phyloP scores from a whole-genome alignment of 345 rosid species.

The Hirschfeldia incana region DNA sequence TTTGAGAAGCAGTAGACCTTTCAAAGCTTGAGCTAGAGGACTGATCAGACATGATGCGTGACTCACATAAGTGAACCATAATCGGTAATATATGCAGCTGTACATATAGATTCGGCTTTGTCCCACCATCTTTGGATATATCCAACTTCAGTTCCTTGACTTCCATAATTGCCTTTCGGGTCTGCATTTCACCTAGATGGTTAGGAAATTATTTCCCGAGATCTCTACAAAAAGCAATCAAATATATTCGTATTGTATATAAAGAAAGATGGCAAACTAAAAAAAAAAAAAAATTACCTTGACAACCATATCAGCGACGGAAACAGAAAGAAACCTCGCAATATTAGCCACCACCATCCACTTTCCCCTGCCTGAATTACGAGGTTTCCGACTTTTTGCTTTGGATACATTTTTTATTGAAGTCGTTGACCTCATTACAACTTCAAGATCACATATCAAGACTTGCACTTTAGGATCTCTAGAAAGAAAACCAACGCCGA shows the following conservation, averaged over 20 bases:
- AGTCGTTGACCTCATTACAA: conserved; percentile 72
- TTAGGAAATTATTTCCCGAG: not conserved
- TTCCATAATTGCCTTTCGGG: conserved; percentile 59
- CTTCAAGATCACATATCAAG: conserved; percentile 77
- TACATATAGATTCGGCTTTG: conserved; percentile 62
- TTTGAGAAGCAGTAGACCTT: conserved; percentile 49
- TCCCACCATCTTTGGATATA: conserved; percentile 78
- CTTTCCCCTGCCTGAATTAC: conserved; percentile 76
- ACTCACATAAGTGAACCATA: conserved; percentile 61
- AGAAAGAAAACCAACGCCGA: conserved; percentile 86
- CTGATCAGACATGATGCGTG: conserved; percentile 59
- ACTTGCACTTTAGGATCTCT: conserved; percentile 91
- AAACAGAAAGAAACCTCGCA: conserved; percentile 88
- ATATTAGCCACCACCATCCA: conserved; percentile 89
- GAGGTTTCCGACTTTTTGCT: conserved; percentile 52
- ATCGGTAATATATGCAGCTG: conserved; percentile 73
- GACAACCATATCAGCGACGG: conserved; percentile 76
- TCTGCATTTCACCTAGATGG: conserved; percentile 52
- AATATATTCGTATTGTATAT: not conserved
- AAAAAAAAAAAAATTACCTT: conserved; percentile 53
- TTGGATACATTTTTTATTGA: conserved; percentile 55
- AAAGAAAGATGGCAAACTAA: not conserved
- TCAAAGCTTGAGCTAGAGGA: conserved; percentile 45
- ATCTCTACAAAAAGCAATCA: not conserved
- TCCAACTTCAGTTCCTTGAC: conserved; percentile 77